Evolutionary conservation across 345 rosid species (phyloP).

Genomic region (Euphorbia lathyris): DNA sequence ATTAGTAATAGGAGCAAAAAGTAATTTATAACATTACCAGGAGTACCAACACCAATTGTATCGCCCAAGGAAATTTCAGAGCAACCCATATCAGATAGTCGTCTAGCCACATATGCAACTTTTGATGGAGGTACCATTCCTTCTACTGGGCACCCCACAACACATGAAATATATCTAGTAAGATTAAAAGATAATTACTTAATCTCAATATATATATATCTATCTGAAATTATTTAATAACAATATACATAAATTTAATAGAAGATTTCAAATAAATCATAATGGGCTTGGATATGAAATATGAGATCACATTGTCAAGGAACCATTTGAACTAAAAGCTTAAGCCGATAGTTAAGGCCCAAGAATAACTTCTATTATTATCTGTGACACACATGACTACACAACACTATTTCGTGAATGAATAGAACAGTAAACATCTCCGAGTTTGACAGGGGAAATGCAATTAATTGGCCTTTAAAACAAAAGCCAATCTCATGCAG

Average conservation of each 20-base stretch:
- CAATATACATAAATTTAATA: too few relatives aligned
- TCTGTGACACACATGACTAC: too few relatives aligned
- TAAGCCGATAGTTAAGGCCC: too few relatives aligned
- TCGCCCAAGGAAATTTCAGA: constrained; percentile 86
- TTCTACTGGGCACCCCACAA: constrained; percentile 85
- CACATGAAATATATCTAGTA: constrained; percentile 89
- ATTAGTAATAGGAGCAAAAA: background rate
- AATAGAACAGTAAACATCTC: background rate
- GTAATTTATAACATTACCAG: constrained; percentile 53
- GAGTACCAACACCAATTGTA: constrained; percentile 89
- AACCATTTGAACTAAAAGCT: too few relatives aligned
- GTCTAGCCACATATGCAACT: constrained; percentile 86
- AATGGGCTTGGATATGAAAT: background rate
- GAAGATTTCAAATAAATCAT: background rate
- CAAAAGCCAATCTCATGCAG: too few relatives aligned
- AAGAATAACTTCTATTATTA: too few relatives aligned
- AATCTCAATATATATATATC: background rate
- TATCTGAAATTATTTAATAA: background rate
- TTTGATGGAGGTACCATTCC: constrained; percentile 38
- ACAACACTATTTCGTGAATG: background rate
- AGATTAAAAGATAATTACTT: constrained; percentile 9
- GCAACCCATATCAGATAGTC: constrained; percentile 87
- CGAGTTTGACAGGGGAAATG: background rate
- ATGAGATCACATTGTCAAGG: too few relatives aligned
- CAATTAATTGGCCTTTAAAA: too few relatives aligned